phyloP scores from a whole-genome alignment of 257 asterid species.

The Ehretia macrophylla region DNA sequence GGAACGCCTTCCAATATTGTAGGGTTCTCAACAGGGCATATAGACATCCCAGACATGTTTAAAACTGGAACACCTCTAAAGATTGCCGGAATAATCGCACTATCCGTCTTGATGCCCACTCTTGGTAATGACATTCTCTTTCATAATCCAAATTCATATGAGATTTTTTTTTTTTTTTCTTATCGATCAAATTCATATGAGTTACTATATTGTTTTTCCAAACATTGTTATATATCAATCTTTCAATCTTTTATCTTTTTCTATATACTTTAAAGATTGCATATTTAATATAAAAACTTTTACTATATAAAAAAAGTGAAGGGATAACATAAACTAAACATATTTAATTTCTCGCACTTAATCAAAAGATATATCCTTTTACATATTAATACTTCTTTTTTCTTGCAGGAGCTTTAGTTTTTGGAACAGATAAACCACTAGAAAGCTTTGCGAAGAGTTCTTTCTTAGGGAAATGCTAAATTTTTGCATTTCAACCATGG shows the following conservation, averaged over 20 bases:
- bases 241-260: no score
- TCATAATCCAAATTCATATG: neutral
- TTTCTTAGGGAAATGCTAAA: conserved; percentile 7
- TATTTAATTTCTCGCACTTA: no score
- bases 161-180: no score
- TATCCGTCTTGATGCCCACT: conserved; percentile 78
- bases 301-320: no score
- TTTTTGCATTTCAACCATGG: neutral
- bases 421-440: conserved; percentile 46
- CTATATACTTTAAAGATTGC: neutral
- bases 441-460: conserved; percentile 20
- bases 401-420: conserved; percentile 61
- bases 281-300: no score
- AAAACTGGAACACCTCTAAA: conserved; percentile 57
- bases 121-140: conserved; percentile 82
- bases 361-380: no score
- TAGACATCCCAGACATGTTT: conserved; percentile 68
- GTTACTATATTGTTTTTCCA: no score
- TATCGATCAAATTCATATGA: neutral
- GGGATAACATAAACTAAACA: no score
- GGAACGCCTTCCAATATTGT: conserved; percentile 84
- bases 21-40: conserved; percentile 79
- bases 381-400: neutral
- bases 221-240: neutral
- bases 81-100: conserved; percentile 40